A percentile compares a stretch with the other conserved stretches of the same genome.
Evolutionary conservation across 805 yeast genomes (phyloP).

Genomic region (Groenewaldozyma tartarivorans): DNA sequence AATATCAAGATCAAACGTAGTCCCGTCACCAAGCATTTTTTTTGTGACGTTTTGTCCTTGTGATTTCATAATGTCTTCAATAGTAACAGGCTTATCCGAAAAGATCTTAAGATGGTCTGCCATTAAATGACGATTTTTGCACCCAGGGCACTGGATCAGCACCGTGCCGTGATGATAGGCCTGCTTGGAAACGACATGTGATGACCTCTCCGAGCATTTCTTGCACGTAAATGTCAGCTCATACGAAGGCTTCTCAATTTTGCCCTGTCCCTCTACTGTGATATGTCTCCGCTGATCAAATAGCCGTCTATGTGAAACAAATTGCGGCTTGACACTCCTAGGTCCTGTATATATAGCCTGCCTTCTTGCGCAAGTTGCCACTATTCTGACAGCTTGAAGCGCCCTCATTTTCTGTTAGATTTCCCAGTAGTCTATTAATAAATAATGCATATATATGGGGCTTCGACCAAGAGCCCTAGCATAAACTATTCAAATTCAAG

Average conservation of each 20-base stretch:
- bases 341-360: no score
- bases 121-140: constrained; percentile 77
- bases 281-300: no score
- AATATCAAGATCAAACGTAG: neutral
- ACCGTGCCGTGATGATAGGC: constrained; percentile 84
- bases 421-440: no score
- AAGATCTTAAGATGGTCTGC: constrained; percentile 84
- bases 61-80: constrained; percentile 66
- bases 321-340: no score
- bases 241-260: constrained; percentile 48
- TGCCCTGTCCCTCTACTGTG: constrained; percentile 1
- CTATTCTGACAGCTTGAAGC: no score
- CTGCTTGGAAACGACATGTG: constrained; percentile 87
- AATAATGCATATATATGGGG: no score
- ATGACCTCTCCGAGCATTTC: constrained; percentile 70
- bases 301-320: no score
- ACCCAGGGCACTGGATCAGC: constrained; percentile 83
- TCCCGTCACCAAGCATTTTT: neutral
- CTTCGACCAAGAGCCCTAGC: no score
- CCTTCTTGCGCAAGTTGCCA: no score
- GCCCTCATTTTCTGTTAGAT: no score
- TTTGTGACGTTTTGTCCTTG: constrained; percentile 69
- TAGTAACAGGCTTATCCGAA: constrained; percentile 64
- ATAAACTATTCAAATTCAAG: no score
- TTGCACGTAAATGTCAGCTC: constrained; percentile 92